A percentile compares a stretch with the other conserved stretches of the same genome.
Conservation (phyloP, 176 grass and related monocot genomes). For the Zizania latifolia region DNA sequence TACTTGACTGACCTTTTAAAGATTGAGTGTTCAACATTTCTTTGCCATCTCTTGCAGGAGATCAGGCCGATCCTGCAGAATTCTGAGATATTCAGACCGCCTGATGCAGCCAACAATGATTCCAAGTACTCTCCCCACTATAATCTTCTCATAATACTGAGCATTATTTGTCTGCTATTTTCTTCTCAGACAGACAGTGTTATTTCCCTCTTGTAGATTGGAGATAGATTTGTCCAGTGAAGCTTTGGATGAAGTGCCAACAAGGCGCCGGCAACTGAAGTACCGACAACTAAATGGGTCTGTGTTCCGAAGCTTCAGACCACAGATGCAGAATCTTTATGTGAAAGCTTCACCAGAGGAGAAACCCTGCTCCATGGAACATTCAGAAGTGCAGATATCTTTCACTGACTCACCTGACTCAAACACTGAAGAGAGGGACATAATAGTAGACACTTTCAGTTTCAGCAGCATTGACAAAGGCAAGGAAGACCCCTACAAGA, state of each 20-base stretch:
- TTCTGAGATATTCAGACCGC: slow-evolving; percentile 44
- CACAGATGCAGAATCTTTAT: slow-evolving; percentile 43
- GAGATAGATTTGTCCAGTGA: slow-evolving; percentile 27
- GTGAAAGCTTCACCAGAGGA: slow-evolving; percentile 44
- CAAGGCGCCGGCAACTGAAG: slow-evolving; percentile 43
- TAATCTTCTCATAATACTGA: slow-evolving; percentile 2
- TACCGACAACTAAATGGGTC: slow-evolving; percentile 43
- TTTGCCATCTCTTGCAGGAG: slow-evolving; percentile 51
- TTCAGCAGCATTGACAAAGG: slow-evolving; percentile 17
- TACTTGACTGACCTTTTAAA: not conserved
- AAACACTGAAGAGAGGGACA: slow-evolving; percentile 47
- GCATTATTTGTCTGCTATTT: slow-evolving; percentile 1
- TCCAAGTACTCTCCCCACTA: slow-evolving; percentile 38
- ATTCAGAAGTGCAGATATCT: slow-evolving; percentile 40
- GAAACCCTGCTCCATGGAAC: slow-evolving; percentile 22
- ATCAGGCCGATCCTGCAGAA: slow-evolving; percentile 46
- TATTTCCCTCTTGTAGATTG: slow-evolving; percentile 37
- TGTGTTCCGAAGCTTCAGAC: slow-evolving; percentile 28
- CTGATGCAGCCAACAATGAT: slow-evolving; percentile 15
- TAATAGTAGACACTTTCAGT: slow-evolving; percentile 46
- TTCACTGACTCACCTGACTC: slow-evolving; percentile 34
- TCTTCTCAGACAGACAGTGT: not conserved
- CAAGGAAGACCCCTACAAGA: not conserved
- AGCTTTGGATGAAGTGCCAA: slow-evolving; percentile 28
- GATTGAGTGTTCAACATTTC: not conserved